Evolutionary conservation across 257 asterid genomes (phyloP).

Genomic region (Scutellaria barbata): DNA sequence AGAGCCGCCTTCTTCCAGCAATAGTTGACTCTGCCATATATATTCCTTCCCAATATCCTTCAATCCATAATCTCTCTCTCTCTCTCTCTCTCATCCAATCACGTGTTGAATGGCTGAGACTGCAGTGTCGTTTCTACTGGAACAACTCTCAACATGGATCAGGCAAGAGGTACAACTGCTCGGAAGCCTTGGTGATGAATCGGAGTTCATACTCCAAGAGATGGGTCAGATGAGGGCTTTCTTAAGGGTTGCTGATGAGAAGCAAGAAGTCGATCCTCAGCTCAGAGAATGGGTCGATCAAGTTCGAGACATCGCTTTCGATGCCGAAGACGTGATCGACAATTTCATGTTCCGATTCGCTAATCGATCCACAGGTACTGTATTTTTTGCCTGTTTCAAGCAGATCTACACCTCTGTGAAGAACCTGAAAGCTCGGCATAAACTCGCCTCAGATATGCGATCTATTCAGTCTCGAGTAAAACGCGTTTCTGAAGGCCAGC

Average conservation of each 20-base stretch:
- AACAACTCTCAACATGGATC: too few relatives aligned
- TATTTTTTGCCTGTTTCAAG: not conserved
- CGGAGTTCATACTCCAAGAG: too few relatives aligned
- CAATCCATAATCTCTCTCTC: too few relatives aligned
- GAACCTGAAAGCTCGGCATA: not conserved
- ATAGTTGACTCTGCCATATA: too few relatives aligned
- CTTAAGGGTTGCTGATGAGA: not conserved
- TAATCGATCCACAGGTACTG: not conserved
- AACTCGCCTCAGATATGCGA: not conserved
- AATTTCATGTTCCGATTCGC: not conserved
- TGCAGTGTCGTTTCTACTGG: too few relatives aligned
- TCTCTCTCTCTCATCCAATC: too few relatives aligned
- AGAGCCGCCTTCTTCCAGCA: too few relatives aligned
- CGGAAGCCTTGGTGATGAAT: too few relatives aligned
- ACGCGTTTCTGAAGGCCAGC: not conserved
- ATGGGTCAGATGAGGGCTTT: not conserved
- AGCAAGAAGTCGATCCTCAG: not conserved
- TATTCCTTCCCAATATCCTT: too few relatives aligned
- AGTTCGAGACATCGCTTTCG: not conserved
- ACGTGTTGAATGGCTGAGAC: too few relatives aligned
- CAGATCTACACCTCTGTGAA: not conserved
- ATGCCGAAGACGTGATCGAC: not conserved
- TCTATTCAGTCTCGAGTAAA: not conserved
- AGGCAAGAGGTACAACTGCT: too few relatives aligned
- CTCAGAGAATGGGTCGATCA: not conserved